phyloP scores from a whole-genome alignment of 2,329 filamentous ascomycete species.

The Cladosporium oxysporum region DNA sequence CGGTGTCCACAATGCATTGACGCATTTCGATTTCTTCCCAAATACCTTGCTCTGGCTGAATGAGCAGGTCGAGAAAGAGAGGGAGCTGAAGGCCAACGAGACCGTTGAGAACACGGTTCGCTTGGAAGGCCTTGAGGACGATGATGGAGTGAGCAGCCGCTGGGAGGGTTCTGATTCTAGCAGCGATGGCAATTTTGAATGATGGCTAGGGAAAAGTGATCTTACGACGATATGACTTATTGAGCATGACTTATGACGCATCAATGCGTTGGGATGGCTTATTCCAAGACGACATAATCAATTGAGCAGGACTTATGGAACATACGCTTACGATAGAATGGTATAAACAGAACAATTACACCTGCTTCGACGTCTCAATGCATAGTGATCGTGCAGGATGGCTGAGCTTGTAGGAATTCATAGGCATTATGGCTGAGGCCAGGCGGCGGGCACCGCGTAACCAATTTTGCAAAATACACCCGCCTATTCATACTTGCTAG shows the following conservation, averaged over 20 bases:
- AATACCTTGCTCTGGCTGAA: conserved; percentile 11
- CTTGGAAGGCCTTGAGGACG: neutral
- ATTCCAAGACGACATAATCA: neutral
- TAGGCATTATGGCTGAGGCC: neutral
- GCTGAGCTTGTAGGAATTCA: neutral
- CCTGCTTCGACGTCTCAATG: neutral
- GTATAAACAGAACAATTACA: neutral
- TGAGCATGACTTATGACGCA: neutral
- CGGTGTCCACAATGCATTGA: neutral
- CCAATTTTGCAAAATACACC: neutral
- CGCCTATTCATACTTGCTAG: neutral
- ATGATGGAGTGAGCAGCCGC: neutral
- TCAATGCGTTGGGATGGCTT: neutral
- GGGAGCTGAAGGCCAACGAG: conserved; percentile 5
- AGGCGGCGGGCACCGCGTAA: neutral
- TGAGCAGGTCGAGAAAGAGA: conserved; percentile 20
- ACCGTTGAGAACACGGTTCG: neutral
- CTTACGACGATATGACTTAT: neutral
- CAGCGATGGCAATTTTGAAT: neutral
- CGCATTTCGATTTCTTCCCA: neutral
- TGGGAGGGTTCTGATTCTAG: neutral
- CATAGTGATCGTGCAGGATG: neutral
- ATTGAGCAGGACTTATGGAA: neutral
- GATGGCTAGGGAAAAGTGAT: neutral
- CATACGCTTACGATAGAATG: neutral